phyloP scores from a whole-genome alignment of 2,329 filamentous ascomycete genomes.

The Clarireedia hainanense region DNA sequence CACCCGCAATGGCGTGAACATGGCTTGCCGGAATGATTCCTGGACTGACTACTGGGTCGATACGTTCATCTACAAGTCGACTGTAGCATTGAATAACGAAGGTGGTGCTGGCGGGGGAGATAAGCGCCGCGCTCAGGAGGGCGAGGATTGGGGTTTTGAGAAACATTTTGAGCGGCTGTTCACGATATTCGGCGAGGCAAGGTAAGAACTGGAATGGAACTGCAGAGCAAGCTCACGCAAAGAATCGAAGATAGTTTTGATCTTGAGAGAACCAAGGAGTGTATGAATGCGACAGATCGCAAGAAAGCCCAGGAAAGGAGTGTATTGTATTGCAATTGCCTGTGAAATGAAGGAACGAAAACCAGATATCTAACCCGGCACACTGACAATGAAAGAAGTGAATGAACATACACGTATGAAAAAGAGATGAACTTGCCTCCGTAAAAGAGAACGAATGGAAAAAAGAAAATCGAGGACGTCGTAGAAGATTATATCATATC shows the following conservation, averaged over 20 bases:
- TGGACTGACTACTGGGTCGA: slow-evolving; percentile 16
- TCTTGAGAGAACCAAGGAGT: background rate
- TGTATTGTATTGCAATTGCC: background rate
- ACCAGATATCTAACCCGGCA: slow-evolving; percentile 7
- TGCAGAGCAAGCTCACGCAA: background rate
- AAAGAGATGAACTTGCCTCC: background rate
- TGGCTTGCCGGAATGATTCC: slow-evolving; percentile 13
- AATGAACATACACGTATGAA: background rate
- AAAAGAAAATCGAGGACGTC: background rate
- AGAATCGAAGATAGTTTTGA: background rate
- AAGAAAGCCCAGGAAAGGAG: background rate
- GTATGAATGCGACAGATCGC: background rate
- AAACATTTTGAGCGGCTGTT: background rate
- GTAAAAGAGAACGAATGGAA: background rate
- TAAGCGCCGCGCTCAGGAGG: background rate
- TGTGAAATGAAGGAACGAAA: background rate
- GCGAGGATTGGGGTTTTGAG: background rate
- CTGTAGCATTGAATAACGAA: slow-evolving; percentile 12
- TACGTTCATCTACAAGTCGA: slow-evolving; percentile 15
- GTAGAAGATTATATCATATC: no score
- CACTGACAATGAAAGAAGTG: background rate
- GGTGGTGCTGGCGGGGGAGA: background rate
- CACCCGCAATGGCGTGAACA: slow-evolving; percentile 16
- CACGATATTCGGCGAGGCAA: background rate
- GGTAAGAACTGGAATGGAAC: background rate